Evolutionary conservation across 1,139 yeast genomes (phyloP).

Genomic region (Geotrichum siamense): DNA sequence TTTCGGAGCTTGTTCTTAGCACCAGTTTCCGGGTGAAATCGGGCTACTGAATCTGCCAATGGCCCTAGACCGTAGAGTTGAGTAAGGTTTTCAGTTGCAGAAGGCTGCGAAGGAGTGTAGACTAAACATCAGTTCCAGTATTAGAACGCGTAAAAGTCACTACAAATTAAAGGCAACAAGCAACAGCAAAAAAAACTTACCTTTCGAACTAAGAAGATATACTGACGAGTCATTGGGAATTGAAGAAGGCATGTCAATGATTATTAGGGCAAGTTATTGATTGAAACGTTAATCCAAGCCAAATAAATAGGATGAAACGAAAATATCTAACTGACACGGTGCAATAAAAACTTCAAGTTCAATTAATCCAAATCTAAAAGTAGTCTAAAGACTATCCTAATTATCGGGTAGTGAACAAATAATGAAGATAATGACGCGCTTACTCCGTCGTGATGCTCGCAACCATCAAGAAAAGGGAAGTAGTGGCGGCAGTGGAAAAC

Average conservation of each 20-base stretch:
- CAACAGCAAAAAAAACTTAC: constrained; percentile 8
- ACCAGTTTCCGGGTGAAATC: constrained; percentile 82
- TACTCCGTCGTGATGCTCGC: background rate
- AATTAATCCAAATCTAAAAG: too few relatives aligned
- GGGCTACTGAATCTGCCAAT: constrained; percentile 71
- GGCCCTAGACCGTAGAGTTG: constrained; percentile 58
- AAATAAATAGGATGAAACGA: too few relatives aligned
- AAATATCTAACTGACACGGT: too few relatives aligned
- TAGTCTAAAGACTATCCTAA: too few relatives aligned
- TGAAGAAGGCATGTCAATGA: constrained; percentile 19
- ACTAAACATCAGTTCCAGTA: constrained; percentile 5
- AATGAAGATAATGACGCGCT: background rate
- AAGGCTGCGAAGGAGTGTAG: constrained; percentile 41
- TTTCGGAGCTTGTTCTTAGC: constrained; percentile 88
- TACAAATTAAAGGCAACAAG: background rate
- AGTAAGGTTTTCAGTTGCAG: constrained; percentile 65
- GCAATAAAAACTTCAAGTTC: too few relatives aligned
- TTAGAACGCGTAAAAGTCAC: background rate
- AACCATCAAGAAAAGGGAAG: background rate
- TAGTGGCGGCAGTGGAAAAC: constrained; percentile 1
- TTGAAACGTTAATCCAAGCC: too few relatives aligned
- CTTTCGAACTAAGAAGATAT: constrained; percentile 15
- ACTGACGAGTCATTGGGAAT: constrained; percentile 16
- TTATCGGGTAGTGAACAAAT: background rate
- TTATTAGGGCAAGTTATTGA: too few relatives aligned